Base-by-base conservation (phyloP, 140 eudicot genomes). In the Anethum foeniculum region DNA sequence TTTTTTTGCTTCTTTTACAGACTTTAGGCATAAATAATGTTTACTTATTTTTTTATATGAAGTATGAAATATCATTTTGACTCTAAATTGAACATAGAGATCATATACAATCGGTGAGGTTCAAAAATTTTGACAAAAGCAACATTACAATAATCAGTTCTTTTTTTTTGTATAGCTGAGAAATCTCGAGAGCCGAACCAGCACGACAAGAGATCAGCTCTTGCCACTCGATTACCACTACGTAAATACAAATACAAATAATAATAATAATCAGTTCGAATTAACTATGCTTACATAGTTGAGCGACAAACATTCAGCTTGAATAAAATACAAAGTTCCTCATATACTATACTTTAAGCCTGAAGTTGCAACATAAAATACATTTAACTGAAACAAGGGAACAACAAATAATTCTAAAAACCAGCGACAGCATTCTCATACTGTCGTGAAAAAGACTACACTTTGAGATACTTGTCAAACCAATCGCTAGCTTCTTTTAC, bases 401-500 rank as follows among this genome's bases (percentile, higher is more conserved):
- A 65, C 44, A 44, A 13, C 19, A 30, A 0, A 15, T 23, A 19
- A 41, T 39, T 39, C 43, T 41, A 41, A 21, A 30, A 6, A 23
- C 65, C 25, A 77, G 68, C 18, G 21, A 46, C 25, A 32, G 25
- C 23, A 73, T 71, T 39, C 13, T 38, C 28, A 71, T 7, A 23
- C 3, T 69, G 51, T 12, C 44, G 27, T 28, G 46, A 4, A 48
- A 25, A 62, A 23, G 6, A 21, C 52, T n/a, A 48, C 4, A 47
- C 30, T 34, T 32, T 46, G 75, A 92, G 85, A 84, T 84, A 87
- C 80, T 79, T 86, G 88, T 94, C 98, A 39, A 94, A 92, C 98
- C 98, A 94, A 39, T 90, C 86, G 15, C 91, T 88, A 6, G 97
- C 98, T 85, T 89, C 88, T 85, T 85, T 92, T 48, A 94, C 93